These are phyloP conservation scores for Millerozyma miso DNA, from an alignment of 805 yeast species.

Conservation along the genomic window DNA sequence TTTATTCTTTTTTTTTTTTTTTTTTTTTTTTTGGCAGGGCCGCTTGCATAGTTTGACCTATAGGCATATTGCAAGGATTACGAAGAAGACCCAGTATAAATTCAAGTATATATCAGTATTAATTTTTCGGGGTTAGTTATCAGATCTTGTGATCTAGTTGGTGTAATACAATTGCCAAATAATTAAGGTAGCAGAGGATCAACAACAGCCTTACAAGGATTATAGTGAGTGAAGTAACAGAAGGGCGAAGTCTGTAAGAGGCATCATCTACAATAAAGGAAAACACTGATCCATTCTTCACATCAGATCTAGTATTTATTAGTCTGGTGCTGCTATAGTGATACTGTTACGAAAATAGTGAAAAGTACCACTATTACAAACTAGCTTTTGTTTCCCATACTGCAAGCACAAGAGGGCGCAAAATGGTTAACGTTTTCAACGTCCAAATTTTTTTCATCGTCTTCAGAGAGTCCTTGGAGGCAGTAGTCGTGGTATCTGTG, in stretches of 20 bases:
- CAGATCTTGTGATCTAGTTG: background rate
- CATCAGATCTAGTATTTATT: no score
- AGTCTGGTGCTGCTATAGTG: no score
- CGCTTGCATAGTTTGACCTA: background rate
- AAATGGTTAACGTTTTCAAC: conserved; percentile 49
- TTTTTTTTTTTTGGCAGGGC: background rate
- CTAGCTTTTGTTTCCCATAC: no score
- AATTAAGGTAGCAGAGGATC: background rate
- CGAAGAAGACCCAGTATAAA: background rate
- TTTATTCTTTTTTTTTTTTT: no score
- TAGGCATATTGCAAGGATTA: background rate
- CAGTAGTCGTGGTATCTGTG: conserved; percentile 86
- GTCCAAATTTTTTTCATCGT: conserved; percentile 82
- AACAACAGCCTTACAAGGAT: background rate
- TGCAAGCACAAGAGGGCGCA: background rate
- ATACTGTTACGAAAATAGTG: no score
- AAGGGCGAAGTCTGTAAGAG: no score
- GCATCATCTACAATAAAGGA: background rate
- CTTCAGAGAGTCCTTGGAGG: conserved; percentile 92
- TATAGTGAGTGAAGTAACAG: background rate
- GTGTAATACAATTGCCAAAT: background rate
- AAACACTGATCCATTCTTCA: background rate
- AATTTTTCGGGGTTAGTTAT: no score
- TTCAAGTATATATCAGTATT: background rate
- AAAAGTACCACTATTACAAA: no score